Percentiles rank a stretch among this genome's conserved stretches.
Evolutionary conservation across 2,329 filamentous ascomycete genomes (phyloP).

Genomic region (Myriosclerotinia scirpicola): DNA sequence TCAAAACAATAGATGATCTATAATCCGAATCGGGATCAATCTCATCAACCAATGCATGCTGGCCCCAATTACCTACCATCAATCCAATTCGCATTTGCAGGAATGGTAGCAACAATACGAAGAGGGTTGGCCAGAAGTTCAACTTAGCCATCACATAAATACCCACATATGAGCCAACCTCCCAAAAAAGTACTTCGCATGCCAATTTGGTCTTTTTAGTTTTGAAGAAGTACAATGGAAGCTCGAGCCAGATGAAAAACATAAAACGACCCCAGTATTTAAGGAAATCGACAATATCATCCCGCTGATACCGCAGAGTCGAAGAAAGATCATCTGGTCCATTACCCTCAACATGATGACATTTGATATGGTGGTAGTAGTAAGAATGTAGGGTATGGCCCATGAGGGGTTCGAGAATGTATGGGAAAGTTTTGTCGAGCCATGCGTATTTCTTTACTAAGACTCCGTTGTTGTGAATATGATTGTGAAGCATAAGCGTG

Average conservation of each 20-base stretch:
- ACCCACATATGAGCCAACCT: constrained; percentile 57
- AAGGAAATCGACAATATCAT: constrained; percentile 64
- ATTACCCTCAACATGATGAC: constrained; percentile 81
- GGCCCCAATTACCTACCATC: constrained; percentile 84
- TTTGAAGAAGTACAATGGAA: constrained; percentile 70
- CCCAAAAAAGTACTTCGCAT: constrained; percentile 58
- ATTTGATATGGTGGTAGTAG: constrained; percentile 83
- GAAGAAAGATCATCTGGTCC: constrained; percentile 74
- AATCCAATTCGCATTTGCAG: constrained; percentile 65
- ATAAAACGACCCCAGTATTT: constrained; percentile 73
- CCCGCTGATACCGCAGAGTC: constrained; percentile 74
- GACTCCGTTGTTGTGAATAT: constrained; percentile 75
- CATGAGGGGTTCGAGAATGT: constrained; percentile 72
- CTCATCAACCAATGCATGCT: constrained; percentile 78
- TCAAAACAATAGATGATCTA: constrained; percentile 74
- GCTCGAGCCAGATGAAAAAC: constrained; percentile 71
- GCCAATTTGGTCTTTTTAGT: constrained; percentile 59
- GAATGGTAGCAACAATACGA: constrained; percentile 67
- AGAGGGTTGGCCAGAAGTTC: constrained; percentile 53
- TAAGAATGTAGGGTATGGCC: constrained; percentile 86
- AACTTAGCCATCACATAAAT: constrained; percentile 54
- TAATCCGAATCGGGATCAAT: constrained; percentile 75
- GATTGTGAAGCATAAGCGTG: constrained; percentile 81
- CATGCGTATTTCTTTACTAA: constrained; percentile 54
- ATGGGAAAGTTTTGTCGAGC: constrained; percentile 69